Percentiles rank a stretch among this genome's conserved stretches.
Evolutionary conservation across 306 rosid genomes (phyloP).

Genomic region (Abrus precatorius): DNA sequence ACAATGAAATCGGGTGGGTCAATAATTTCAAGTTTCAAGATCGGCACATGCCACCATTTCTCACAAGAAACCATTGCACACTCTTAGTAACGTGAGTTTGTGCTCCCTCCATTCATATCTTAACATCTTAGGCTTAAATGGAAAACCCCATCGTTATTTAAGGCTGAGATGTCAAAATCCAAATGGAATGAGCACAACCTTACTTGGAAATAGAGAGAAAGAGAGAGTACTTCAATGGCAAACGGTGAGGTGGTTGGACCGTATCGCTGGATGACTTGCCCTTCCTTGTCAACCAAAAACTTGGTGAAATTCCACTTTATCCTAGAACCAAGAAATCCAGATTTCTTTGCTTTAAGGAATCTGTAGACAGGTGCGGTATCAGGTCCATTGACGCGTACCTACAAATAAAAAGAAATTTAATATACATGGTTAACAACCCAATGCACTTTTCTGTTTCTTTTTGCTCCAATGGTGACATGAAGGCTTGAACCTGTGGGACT

Average conservation of each 20-base stretch:
- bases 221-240: constrained; percentile 67
- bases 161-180: constrained; percentile 1
- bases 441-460: neutral
- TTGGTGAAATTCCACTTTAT: constrained; percentile 97
- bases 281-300: constrained; percentile 82
- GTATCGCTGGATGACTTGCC: constrained; percentile 68
- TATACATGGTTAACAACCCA: constrained; percentile 14
- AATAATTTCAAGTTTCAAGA: constrained; percentile 36
- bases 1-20: constrained; percentile 1
- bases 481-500: neutral
- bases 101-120: constrained; percentile 30
- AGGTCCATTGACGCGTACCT: constrained; percentile 83
- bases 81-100: constrained; percentile 1
- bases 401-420: constrained; percentile 27
- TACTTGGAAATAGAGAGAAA: constrained; percentile 32
- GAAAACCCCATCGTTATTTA: neutral
- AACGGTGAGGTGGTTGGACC: constrained; percentile 68
- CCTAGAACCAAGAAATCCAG: constrained; percentile 70
- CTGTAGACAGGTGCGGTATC: constrained; percentile 71
- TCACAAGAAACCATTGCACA: constrained; percentile 37
- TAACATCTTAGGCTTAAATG: constrained; percentile 20
- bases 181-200: constrained; percentile 9
- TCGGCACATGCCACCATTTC: constrained; percentile 10
- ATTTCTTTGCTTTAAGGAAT: constrained; percentile 72
- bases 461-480: neutral